Base-by-base conservation (phyloP, 345 rosid genomes). In the Eucalyptus albens region DNA sequence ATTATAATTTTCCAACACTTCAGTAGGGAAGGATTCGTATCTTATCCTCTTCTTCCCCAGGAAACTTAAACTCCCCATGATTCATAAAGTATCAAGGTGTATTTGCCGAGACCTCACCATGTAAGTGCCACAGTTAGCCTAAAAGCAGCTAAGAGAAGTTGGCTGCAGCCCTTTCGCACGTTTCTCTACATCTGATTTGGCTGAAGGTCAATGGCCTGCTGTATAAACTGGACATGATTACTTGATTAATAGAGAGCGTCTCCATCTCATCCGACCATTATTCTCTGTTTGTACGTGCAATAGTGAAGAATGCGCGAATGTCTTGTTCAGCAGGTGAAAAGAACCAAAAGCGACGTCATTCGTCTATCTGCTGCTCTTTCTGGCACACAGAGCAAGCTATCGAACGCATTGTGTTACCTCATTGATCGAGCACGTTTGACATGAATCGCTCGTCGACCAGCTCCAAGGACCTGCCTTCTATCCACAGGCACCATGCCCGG, bases 371-470 rank as follows among this genome's bases (percentile, higher is more conserved):
- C 47, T 72, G 83, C 87, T 11, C 42, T 29, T 17, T 93, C 91
- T 81, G 90, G 91, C 27, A 91, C 92, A 60, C 92, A 90, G 82
- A 93, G 37, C 42, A 93, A 86, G 8, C 92, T 87, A 44, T 27
- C 4, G 80, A 55, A 42, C 24, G 19, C 86, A 42, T 44, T 65
- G 21, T 8, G 33, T 17, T 4, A 81, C 87, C 50, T 88, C 80
- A 17, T 44, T 26, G 69, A 27, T 53, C 21, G 56, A 88, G 77
- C 17, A 72, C 17, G 50, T 33, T 27, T 86, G 89, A 33, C 40
- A 51, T 42, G 59, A 49, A 29, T 15, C 33, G 29, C 31, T 31
- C 11, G 49, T 89, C 88, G 7, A 89, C 44, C 6, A 89, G 86
- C 37, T 90, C 89, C 88, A 42, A 50, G 45, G 83, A 42, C 17